These are phyloP conservation scores for Pseudopithomyces chartarum DNA, from an alignment of 2,329 filamentous ascomycete genomes.

Conservation along the genomic window DNA sequence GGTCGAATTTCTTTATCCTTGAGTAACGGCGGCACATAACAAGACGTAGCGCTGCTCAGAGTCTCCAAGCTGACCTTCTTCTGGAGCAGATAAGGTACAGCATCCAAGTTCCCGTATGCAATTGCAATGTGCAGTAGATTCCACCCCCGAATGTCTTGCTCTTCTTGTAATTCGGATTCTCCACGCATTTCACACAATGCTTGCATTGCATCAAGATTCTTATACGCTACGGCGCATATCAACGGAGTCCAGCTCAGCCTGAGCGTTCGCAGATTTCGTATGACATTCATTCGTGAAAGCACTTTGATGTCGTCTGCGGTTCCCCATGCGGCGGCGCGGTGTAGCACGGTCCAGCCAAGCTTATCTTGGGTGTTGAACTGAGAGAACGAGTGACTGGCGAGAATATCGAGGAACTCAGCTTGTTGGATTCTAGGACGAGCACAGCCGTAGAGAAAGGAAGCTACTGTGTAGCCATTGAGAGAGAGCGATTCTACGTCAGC, in stretches of 20 bases:
- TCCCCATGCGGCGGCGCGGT: constrained; percentile 12
- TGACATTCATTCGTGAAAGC: neutral
- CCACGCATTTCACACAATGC: neutral
- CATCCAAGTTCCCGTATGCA: constrained; percentile 7
- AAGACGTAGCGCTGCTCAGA: constrained; percentile 8
- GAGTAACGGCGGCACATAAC: constrained; percentile 5
- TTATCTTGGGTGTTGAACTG: constrained; percentile 11
- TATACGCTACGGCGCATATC: constrained; percentile 10
- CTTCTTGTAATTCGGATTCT: neutral
- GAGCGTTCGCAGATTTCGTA: neutral
- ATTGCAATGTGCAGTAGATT: constrained; percentile 15
- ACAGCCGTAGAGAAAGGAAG: constrained; percentile 1
- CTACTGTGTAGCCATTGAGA: constrained; percentile 1
- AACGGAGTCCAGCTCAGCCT: constrained; percentile 10
- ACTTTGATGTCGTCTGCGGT: constrained; percentile 3
- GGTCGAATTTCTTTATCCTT: constrained; percentile 4
- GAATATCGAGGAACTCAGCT: constrained; percentile 11
- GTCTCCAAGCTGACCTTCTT: constrained; percentile 9
- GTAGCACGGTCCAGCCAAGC: constrained; percentile 9
- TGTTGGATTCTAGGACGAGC: neutral
- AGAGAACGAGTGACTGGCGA: constrained; percentile 11
- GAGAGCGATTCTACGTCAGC: constrained; percentile 6
- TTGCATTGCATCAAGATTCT: constrained; percentile 7
- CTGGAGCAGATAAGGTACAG: constrained; percentile 10
- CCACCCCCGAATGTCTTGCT: constrained; percentile 14